A percentile compares a stretch with the other conserved stretches of the same genome.
These are phyloP conservation scores for Elsinoe ampelina DNA, from an alignment of 2,329 filamentous ascomycete species.

Conservation along the genomic window DNA sequence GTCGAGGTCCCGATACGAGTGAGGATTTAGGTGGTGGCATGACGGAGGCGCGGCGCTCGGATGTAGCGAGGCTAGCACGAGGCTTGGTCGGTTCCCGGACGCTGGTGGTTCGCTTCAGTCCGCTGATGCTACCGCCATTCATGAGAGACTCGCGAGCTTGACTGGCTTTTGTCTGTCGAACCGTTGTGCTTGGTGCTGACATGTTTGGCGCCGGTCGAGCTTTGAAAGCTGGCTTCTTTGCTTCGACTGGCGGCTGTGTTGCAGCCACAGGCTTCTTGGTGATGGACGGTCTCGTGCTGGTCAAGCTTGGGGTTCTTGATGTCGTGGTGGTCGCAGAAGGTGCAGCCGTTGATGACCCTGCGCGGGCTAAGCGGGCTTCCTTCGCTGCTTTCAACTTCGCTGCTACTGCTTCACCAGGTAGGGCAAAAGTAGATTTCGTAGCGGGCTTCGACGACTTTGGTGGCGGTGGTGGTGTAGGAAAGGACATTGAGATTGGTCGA, in stretches of 20 bases:
- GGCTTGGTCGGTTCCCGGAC: neutral
- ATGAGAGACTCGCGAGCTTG: constrained; percentile 33
- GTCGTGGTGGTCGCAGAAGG: neutral
- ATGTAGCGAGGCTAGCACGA: neutral
- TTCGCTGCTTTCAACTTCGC: constrained; percentile 44
- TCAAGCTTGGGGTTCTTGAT: neutral
- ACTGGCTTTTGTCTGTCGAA: constrained; percentile 38
- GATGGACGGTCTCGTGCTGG: neutral
- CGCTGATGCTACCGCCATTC: constrained; percentile 6
- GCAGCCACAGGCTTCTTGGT: constrained; percentile 17
- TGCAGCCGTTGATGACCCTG: constrained; percentile 16
- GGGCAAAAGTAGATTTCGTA: constrained; percentile 41
- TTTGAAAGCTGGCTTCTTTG: constrained; percentile 35
- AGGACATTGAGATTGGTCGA: constrained; percentile 40
- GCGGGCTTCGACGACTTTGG: constrained; percentile 43
- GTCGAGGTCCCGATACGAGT: neutral
- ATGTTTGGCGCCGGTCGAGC: constrained; percentile 35
- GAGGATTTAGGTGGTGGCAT: neutral
- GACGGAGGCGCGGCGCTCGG: neutral
- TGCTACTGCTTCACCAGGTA: constrained; percentile 45
- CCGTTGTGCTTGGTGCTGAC: constrained; percentile 15
- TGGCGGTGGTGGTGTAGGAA: constrained; percentile 37
- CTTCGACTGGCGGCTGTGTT: constrained; percentile 21
- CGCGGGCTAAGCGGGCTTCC: constrained; percentile 40
- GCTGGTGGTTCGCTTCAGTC: neutral